Percentiles rank a stretch among this genome's conserved stretches.
These are phyloP conservation scores for Fraxinus dipetala DNA, from an alignment of 305 asterid species.

Conservation along the genomic window DNA sequence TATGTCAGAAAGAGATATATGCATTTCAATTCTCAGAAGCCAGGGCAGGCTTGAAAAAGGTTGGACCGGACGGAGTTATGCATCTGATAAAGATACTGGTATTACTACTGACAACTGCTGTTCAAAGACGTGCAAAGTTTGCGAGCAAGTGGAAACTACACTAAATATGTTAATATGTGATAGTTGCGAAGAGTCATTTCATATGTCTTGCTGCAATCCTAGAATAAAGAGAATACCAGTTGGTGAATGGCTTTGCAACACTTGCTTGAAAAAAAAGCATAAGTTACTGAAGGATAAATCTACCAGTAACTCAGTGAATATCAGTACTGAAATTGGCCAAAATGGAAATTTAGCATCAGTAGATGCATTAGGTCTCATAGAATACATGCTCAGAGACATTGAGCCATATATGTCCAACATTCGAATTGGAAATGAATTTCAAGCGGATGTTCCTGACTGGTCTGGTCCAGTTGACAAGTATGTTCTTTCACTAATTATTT, in stretches of 20 bases:
- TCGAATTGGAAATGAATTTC: conserved; percentile 70
- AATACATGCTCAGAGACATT: conserved; percentile 53
- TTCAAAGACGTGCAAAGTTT: conserved; percentile 62
- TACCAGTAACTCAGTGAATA: conserved; percentile 27
- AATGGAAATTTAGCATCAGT: conserved; percentile 31
- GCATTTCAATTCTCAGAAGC: conserved; percentile 55
- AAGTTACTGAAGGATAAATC: conserved; percentile 54
- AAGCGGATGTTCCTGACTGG: conserved; percentile 79
- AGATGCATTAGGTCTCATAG: conserved; percentile 49
- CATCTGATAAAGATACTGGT: conserved; percentile 30
- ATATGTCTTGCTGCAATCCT: conserved; percentile 68
- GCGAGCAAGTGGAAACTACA: conserved; percentile 47
- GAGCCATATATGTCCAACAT: conserved; percentile 56
- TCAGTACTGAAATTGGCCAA: conserved; percentile 28
- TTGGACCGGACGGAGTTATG: conserved; percentile 22
- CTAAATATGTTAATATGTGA: conserved; percentile 70
- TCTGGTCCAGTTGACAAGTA: conserved; percentile 61
- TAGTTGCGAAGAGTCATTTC: conserved; percentile 71
- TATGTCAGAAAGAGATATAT: conserved; percentile 57
- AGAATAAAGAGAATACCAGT: conserved; percentile 46
- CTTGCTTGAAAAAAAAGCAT: conserved; percentile 67
- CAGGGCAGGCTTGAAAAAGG: conserved; percentile 52
- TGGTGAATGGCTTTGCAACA: conserved; percentile 72
- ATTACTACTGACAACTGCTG: conserved; percentile 31
- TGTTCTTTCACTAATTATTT: conserved; percentile 32